Conservation (phyloP, 768 basidiomycete genomes). For the Crepidotus variabilis region DNA sequence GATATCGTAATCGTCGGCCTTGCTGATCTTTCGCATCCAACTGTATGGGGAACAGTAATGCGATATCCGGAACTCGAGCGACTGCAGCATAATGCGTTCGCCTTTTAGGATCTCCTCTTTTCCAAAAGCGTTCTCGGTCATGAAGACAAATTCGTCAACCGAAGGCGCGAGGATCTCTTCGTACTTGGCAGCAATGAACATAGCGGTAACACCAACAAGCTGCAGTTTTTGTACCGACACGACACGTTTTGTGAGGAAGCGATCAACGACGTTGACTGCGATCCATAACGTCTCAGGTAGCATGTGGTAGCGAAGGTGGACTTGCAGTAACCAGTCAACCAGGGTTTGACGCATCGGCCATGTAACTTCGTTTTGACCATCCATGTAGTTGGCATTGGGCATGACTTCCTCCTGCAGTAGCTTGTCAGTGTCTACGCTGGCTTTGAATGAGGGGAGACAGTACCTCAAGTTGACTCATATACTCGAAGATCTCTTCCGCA, state of each 20-base stretch:
- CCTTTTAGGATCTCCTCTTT: constrained; percentile 98
- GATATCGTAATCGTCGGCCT: constrained; percentile 97
- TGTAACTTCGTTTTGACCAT: constrained; percentile 84
- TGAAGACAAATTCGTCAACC: constrained; percentile 97
- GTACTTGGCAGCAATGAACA: constrained; percentile 99
- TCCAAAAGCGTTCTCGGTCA: constrained; percentile 93
- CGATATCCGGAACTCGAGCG: constrained; percentile 92
- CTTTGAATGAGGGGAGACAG: constrained; percentile 17
- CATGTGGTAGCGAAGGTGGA: constrained; percentile 98
- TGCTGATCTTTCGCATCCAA: constrained; percentile 98
- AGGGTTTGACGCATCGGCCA: constrained; percentile 96
- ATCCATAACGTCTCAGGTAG: constrained; percentile 99
- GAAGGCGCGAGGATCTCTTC: constrained; percentile 98
- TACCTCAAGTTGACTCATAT: constrained; percentile 94
- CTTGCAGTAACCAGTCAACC: constrained; percentile 97
- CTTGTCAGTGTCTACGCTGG: constrained; percentile 13
- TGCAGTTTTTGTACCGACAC: constrained; percentile 90
- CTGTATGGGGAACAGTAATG: constrained; percentile 99
- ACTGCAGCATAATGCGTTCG: constrained; percentile 93
- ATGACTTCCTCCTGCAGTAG: constrained; percentile 68
- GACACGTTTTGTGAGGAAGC: constrained; percentile 84
- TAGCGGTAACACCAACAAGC: constrained; percentile 96
- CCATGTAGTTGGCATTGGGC: constrained; percentile 94
- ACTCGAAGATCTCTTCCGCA: constrained; percentile 95
- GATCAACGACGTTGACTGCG: constrained; percentile 93